These are phyloP conservation scores for Paspalum vaginatum DNA, from an alignment of 176 grass and related monocot species.

Conservation along the genomic window DNA sequence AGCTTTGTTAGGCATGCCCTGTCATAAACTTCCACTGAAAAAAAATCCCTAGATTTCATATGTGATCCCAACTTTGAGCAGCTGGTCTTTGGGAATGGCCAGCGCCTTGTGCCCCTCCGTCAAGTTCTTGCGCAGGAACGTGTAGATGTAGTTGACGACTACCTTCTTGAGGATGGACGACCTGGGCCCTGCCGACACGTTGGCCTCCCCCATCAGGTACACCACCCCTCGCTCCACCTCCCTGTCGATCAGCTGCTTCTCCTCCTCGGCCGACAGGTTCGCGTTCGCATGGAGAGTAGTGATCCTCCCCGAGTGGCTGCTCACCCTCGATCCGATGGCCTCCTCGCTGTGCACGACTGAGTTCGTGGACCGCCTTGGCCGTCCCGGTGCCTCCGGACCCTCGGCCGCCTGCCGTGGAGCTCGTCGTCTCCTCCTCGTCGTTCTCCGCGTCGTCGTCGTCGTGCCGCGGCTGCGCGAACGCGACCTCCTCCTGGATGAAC, in stretches of 20 bases:
- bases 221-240: slow-evolving; percentile 57
- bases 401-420: background rate
- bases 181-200: slow-evolving; percentile 32
- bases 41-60: slow-evolving; percentile 62
- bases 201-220: slow-evolving; percentile 55
- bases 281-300: background rate
- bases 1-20: background rate
- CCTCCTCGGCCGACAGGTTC: slow-evolving; percentile 35
- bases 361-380: slow-evolving; percentile 2
- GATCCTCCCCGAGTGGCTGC: slow-evolving; percentile 35
- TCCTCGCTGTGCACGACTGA: slow-evolving; percentile 47
- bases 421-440: background rate
- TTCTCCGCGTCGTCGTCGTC: background rate
- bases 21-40: background rate
- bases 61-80: slow-evolving; percentile 86
- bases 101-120: slow-evolving; percentile 55
- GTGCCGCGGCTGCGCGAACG: background rate
- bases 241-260: slow-evolving; percentile 51
- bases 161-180: slow-evolving; percentile 45
- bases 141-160: slow-evolving; percentile 55
- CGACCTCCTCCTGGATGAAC: slow-evolving; percentile 59
- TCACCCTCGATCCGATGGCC: slow-evolving; percentile 23
- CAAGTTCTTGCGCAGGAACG: slow-evolving; percentile 72
- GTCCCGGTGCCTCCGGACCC: background rate
- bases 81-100: slow-evolving; percentile 61